Conservation (phyloP, 2,329 filamentous ascomycete genomes). For the Monilinia aucupariae region DNA sequence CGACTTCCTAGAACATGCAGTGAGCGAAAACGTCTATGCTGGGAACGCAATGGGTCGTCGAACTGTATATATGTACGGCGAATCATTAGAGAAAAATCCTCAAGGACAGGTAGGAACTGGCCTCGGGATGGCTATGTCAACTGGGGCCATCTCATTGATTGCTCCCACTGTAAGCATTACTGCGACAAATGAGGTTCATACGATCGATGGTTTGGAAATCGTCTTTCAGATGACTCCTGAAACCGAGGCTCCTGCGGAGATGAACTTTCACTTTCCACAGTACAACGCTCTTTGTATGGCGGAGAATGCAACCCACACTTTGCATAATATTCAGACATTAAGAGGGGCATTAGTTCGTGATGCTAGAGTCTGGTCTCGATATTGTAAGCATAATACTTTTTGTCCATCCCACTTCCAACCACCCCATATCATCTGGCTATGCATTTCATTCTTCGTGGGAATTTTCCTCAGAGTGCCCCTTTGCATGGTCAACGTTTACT, state of each 20-base stretch:
- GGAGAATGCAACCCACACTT: too few relatives aligned
- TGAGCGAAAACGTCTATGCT: conserved; percentile 39
- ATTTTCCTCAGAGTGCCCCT: background rate
- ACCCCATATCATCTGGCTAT: background rate
- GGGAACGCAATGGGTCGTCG: conserved; percentile 39
- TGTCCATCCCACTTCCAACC: background rate
- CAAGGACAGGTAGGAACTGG: conserved; percentile 38
- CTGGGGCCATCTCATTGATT: conserved; percentile 35
- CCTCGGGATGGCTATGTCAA: conserved; percentile 34
- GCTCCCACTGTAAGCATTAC: conserved; percentile 36
- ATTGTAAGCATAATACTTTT: conserved; percentile 19
- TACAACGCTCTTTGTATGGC: conserved; percentile 37
- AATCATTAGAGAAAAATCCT: conserved; percentile 29
- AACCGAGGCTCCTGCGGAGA: conserved; percentile 41
- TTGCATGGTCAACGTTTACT: background rate
- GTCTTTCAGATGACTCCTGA: conserved; percentile 40
- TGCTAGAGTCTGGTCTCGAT: conserved; percentile 38
- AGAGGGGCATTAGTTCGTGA: conserved; percentile 35
- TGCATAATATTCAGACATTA: too few relatives aligned
- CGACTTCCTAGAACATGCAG: conserved; percentile 38
- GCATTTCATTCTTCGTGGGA: background rate
- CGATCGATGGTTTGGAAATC: conserved; percentile 37
- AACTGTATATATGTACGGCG: conserved; percentile 40
- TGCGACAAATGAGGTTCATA: conserved; percentile 29
- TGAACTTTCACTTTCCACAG: conserved; percentile 40